Evolutionary conservation across 2,329 filamentous ascomycete genomes (phyloP), one percentile per base, ranked within the genome.

Genomic region (Apiospora pterosperma): DNA sequence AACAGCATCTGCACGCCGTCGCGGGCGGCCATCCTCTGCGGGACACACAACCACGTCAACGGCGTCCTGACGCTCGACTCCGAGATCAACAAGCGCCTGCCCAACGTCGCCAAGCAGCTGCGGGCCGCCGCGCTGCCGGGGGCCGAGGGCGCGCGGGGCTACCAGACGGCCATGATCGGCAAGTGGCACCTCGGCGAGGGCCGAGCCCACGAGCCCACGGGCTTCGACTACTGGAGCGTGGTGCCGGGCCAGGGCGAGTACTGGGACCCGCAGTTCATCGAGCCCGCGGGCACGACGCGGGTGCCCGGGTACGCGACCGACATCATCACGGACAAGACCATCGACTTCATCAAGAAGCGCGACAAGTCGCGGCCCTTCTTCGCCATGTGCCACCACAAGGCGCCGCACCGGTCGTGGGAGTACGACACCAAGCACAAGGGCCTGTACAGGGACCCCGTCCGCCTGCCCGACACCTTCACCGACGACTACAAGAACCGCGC

Each of bases 301-400:
- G 75, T 76, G 31, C 65, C 69, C 0, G 83, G 83, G 0, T 85
- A 85, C 63, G 82, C 77, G 0, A 85, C 83, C 0, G 82, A 85
- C 39, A 79, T 85, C 65, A 84, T 85, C 65, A 84, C 82, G 0
- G 78, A 85, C 64, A 84, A 83, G 70, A 79, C 75, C 28, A 66
- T 85, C 5, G 69, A 78, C 34, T 84, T 76, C 69, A 77, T 84
- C 21, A 69, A 74, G 38, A 59, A 71, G 38, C 64, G 62, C 2
- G 68, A 72, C 12, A 72, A 77, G 23, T 73, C 75, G 8, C 75
- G 75, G 64, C 82, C 82, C 0, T 85, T 85, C 71, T 85, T 85
- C 68, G 68, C 84, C 52, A 85, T 86, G 83, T 85, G 82, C 69
- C 84, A 85, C 67, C 83, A 86, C 70, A 86, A 86, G 67, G 84